Evolutionary conservation across 2,329 filamentous ascomycete genomes (phyloP).

Genomic region (Thermoascus crustaceus): DNA sequence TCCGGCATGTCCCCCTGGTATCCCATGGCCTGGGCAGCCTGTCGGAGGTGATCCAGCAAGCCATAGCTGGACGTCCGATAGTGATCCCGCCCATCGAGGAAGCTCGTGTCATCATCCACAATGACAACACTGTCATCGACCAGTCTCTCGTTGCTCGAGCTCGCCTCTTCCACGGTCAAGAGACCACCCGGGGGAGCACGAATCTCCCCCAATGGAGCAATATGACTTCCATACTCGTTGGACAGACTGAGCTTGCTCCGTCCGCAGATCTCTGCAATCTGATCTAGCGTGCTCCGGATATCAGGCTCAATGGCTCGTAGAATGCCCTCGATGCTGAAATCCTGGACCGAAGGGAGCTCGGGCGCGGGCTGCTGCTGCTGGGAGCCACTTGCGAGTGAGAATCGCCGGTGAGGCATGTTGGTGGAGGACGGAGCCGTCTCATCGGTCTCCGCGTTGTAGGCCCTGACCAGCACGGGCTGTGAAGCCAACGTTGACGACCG

Average conservation of each 20-base stretch:
- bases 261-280: slow-evolving; percentile 56
- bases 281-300: slow-evolving; percentile 50
- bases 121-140: slow-evolving; percentile 29
- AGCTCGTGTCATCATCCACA: slow-evolving; percentile 31
- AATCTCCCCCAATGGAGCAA: slow-evolving; percentile 54
- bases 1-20: slow-evolving; percentile 14
- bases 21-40: slow-evolving; percentile 14
- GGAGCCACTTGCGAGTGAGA: slow-evolving; percentile 20
- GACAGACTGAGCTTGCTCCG: slow-evolving; percentile 53
- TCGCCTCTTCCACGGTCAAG: slow-evolving; percentile 37
- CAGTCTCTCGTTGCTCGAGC: slow-evolving; percentile 28
- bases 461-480: slow-evolving; percentile 37
- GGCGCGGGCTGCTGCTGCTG: slow-evolving; percentile 17
- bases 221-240: slow-evolving; percentile 55
- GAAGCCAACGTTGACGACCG: slow-evolving; percentile 25
- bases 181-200: slow-evolving; percentile 28
- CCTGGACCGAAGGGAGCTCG: slow-evolving; percentile 40
- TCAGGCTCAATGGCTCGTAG: slow-evolving; percentile 51
- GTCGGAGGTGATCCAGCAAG: slow-evolving; percentile 27
- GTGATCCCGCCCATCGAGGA: slow-evolving; percentile 27
- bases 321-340: slow-evolving; percentile 50
- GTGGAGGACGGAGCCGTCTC: slow-evolving; percentile 17
- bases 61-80: slow-evolving; percentile 30
- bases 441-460: slow-evolving; percentile 33
- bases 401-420: slow-evolving; percentile 26